Evolutionary conservation across 2,329 filamentous ascomycete species (phyloP).

Genomic region (Ophiosphaerella korrae): DNA sequence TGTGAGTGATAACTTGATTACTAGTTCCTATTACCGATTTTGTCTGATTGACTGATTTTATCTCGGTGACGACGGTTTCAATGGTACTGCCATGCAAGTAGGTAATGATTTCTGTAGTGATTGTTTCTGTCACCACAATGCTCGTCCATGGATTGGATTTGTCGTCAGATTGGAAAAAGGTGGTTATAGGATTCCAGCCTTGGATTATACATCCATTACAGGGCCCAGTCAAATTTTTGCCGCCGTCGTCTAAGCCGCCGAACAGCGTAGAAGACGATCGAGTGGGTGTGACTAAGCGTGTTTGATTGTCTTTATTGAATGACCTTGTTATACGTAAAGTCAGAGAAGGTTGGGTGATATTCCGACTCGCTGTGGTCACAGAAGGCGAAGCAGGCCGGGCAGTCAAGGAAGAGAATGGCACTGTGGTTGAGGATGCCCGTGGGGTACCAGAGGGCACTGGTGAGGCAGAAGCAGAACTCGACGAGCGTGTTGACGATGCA

Average conservation of each 20-base stretch:
- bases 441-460: neutral
- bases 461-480: neutral
- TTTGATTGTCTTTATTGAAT: neutral
- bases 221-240: conserved; percentile 4
- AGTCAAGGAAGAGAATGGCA: neutral
- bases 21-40: conserved; percentile 22
- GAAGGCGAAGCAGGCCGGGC: neutral
- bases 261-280: neutral
- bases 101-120: conserved; percentile 30
- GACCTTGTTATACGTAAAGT: neutral
- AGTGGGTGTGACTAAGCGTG: neutral
- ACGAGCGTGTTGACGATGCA: neutral
- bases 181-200: conserved; percentile 28
- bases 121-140: conserved; percentile 32
- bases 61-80: conserved; percentile 32
- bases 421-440: neutral
- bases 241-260: neutral
- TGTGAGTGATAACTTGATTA: conserved; percentile 21
- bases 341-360: neutral
- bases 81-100: conserved; percentile 31
- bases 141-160: conserved; percentile 21
- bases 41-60: conserved; percentile 32
- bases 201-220: conserved; percentile 42
- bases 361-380: neutral
- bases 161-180: conserved; percentile 17